Percentiles rank a stretch among this genome's conserved stretches.
phyloP scores from a whole-genome alignment of 2,329 filamentous ascomycete genomes.

The Diaporthe humulicola region DNA sequence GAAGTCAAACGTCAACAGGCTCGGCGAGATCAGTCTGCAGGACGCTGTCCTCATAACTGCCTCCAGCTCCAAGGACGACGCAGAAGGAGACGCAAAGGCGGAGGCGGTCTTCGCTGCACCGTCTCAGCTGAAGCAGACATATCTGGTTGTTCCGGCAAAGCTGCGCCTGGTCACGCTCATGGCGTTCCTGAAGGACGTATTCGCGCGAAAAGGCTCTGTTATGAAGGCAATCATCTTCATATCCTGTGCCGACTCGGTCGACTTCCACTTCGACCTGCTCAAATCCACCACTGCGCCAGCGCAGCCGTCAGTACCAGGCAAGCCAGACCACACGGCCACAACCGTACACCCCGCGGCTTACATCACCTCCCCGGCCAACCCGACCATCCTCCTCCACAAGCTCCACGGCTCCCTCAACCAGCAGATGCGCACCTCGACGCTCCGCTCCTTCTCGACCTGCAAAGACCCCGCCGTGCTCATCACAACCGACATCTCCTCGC shows the following conservation, averaged over 20 bases:
- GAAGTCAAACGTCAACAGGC: conserved; percentile 95
- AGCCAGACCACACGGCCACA: conserved; percentile 49
- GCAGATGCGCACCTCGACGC: conserved; percentile 86
- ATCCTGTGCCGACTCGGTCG: conserved; percentile 95
- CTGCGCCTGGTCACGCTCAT: conserved; percentile 89
- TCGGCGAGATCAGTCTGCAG: conserved; percentile 95
- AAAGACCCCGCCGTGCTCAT: conserved; percentile 85
- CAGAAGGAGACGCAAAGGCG: conserved; percentile 58
- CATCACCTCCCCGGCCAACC: conserved; percentile 81
- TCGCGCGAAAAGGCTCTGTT: conserved; percentile 87
- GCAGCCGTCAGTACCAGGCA: conserved; percentile 47
- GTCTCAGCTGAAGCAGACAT: conserved; percentile 93
- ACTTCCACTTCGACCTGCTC: conserved; percentile 94
- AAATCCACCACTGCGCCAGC: conserved; percentile 53
- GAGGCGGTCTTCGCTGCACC: conserved; percentile 82
- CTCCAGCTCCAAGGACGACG: conserved; percentile 66
- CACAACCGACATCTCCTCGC: conserved; percentile 95
- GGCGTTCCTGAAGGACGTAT: conserved; percentile 86
- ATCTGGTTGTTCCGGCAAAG: conserved; percentile 89
- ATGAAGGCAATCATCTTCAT: conserved; percentile 99
- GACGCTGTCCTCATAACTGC: conserved; percentile 90
- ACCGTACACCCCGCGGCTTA: conserved; percentile 76
- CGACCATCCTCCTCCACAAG: conserved; percentile 80
- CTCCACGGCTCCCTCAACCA: conserved; percentile 95
- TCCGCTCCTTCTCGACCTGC: conserved; percentile 82